Conservation (phyloP, 2,329 filamentous ascomycete species). For the Fusarium metavorans region DNA sequence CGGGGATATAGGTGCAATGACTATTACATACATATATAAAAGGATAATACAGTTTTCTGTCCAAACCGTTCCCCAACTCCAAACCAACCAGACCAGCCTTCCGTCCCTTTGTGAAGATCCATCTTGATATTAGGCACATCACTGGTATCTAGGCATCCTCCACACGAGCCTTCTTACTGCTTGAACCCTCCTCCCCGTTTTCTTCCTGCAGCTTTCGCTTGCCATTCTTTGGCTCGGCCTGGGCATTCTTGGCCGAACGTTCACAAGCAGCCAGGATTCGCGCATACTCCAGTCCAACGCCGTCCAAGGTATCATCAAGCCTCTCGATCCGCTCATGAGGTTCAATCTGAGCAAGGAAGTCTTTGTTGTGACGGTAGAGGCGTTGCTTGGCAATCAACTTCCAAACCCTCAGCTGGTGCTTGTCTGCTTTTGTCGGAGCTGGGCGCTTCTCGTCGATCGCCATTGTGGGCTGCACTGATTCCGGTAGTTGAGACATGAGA, state of each 20-base stretch:
- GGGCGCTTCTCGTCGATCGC: slow-evolving; percentile 55
- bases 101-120: slow-evolving; percentile 2
- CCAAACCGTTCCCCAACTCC: slow-evolving; percentile 25
- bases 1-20: slow-evolving; percentile 38
- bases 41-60: slow-evolving; percentile 30
- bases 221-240: slow-evolving; percentile 44
- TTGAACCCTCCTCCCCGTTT: slow-evolving; percentile 41
- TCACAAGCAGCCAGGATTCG: slow-evolving; percentile 67
- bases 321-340: slow-evolving; percentile 76
- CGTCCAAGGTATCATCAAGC: slow-evolving; percentile 75
- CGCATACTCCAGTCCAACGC: slow-evolving; percentile 80
- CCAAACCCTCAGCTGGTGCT: slow-evolving; percentile 77
- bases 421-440: slow-evolving; percentile 63
- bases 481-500: slow-evolving; percentile 70
- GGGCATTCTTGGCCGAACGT: slow-evolving; percentile 48
- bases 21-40: slow-evolving; percentile 30
- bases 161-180: slow-evolving; percentile 62
- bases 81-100: slow-evolving; percentile 2
- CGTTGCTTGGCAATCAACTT: slow-evolving; percentile 80
- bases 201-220: slow-evolving; percentile 62
- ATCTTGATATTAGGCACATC: neutral
- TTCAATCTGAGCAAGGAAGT: slow-evolving; percentile 77
- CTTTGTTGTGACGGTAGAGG: slow-evolving; percentile 80
- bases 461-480: slow-evolving; percentile 66
- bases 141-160: slow-evolving; percentile 46